Evolutionary conservation across 2,329 filamentous ascomycete species (phyloP).

Genomic region (Aspergillus aculeatinus): DNA sequence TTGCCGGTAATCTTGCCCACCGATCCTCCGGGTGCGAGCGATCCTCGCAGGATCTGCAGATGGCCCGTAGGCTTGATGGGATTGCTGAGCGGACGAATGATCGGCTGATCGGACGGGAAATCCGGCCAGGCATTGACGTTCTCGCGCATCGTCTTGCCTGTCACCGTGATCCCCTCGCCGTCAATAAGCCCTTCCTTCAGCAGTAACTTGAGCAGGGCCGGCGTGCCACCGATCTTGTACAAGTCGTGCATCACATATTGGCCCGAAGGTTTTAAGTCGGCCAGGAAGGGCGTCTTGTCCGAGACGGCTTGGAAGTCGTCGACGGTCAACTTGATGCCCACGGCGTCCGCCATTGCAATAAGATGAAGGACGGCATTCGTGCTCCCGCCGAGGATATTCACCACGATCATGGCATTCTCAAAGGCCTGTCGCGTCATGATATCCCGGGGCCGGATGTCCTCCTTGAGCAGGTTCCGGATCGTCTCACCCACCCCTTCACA

Average conservation of each 20-base stretch:
- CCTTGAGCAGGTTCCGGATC: slow-evolving; percentile 67
- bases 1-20: slow-evolving; percentile 72
- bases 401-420: slow-evolving; percentile 75
- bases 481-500: slow-evolving; percentile 67
- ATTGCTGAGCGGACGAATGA: slow-evolving; percentile 53
- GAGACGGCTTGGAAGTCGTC: slow-evolving; percentile 74
- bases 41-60: slow-evolving; percentile 65
- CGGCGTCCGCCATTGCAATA: slow-evolving; percentile 74
- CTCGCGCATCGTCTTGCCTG: slow-evolving; percentile 11
- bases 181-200: slow-evolving; percentile 11
- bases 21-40: slow-evolving; percentile 63
- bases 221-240: slow-evolving; percentile 46
- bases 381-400: slow-evolving; percentile 75
- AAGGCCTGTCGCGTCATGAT: slow-evolving; percentile 75
- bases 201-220: slow-evolving; percentile 46
- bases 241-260: slow-evolving; percentile 49
- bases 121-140: slow-evolving; percentile 7
- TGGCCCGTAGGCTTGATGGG: slow-evolving; percentile 67
- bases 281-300: slow-evolving; percentile 67
- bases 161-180: slow-evolving; percentile 7
- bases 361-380: slow-evolving; percentile 80
- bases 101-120: slow-evolving; percentile 5
- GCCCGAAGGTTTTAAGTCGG: slow-evolving; percentile 67
- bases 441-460: slow-evolving; percentile 71
- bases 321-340: slow-evolving; percentile 73